A percentile compares a stretch with the other conserved stretches of the same genome.
These are phyloP conservation scores for Skeletonema potamos DNA, from an alignment of 108 stramenopile genomes.

Conservation along the genomic window DNA sequence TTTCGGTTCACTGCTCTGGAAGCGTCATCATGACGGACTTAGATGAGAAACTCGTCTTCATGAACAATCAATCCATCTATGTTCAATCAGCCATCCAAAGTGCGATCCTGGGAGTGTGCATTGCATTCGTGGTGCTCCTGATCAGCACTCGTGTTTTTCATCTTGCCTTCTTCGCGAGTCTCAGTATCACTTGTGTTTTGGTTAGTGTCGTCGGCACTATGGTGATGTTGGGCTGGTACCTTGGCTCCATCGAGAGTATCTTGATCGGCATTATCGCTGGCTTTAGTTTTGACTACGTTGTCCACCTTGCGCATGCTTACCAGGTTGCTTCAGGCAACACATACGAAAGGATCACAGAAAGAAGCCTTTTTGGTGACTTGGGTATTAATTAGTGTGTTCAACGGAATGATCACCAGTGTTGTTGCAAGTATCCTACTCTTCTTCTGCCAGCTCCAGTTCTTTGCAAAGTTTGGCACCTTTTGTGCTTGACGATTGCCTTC, in stretches of 20 bases:
- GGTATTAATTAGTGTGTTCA: slow-evolving; percentile 59
- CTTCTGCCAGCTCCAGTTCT: slow-evolving; percentile 59
- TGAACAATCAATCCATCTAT: slow-evolving; percentile 63
- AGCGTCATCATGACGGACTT: slow-evolving; percentile 48
- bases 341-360: slow-evolving; percentile 41
- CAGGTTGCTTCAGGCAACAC: slow-evolving; percentile 34
- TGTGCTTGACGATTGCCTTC: slow-evolving; percentile 51
- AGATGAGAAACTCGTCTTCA: slow-evolving; percentile 58
- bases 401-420: slow-evolving; percentile 59
- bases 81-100: slow-evolving; percentile 44
- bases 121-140: slow-evolving; percentile 54
- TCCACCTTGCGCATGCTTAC: slow-evolving; percentile 55
- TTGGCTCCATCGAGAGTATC: slow-evolving; percentile 44
- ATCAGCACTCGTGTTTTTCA: slow-evolving; percentile 44
- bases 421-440: slow-evolving; percentile 55
- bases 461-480: slow-evolving; percentile 60
- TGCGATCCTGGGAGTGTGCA: slow-evolving; percentile 44
- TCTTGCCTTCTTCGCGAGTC: slow-evolving; percentile 50
- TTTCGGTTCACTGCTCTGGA: slow-evolving; percentile 33
- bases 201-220: slow-evolving; percentile 49
- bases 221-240: slow-evolving; percentile 53
- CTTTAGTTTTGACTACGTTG: slow-evolving; percentile 49
- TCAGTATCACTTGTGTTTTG: slow-evolving; percentile 50
- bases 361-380: slow-evolving; percentile 56
- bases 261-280: slow-evolving; percentile 53